phyloP scores from a whole-genome alignment of 441 rosid genomes.

The Pelargonium citronellum region DNA sequence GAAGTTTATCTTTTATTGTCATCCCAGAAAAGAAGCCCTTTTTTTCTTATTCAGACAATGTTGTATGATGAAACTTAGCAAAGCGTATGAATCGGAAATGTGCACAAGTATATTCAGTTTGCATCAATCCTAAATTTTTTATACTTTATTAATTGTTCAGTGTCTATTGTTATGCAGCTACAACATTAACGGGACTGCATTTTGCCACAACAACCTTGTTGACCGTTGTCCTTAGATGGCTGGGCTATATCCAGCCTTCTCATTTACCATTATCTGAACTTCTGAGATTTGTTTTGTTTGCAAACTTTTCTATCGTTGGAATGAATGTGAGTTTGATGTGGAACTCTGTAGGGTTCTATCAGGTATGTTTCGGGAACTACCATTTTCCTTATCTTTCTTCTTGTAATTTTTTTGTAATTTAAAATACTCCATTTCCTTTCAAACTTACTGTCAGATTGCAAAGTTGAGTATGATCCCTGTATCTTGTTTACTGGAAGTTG shows the following conservation, averaged over 20 bases:
- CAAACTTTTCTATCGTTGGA: conserved; percentile 71
- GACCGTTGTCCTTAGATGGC: conserved; percentile 52
- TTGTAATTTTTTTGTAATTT: conserved; percentile 12
- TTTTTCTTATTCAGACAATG: background rate
- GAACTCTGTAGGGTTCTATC: conserved; percentile 77
- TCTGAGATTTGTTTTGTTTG: conserved; percentile 52
- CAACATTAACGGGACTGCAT: conserved; percentile 69
- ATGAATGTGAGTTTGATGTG: conserved; percentile 76
- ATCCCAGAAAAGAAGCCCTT: background rate
- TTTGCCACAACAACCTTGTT: conserved; percentile 55
- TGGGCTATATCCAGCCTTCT: conserved; percentile 65
- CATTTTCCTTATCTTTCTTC: background rate
- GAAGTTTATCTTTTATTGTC: background rate
- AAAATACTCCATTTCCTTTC: conserved; percentile 12
- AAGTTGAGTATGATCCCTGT: conserved; percentile 78
- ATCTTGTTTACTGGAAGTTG: conserved; percentile 64
- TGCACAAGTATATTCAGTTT: background rate
- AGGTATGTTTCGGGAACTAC: conserved; percentile 33
- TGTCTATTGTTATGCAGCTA: conserved; percentile 38
- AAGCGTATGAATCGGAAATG: background rate
- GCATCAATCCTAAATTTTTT: background rate
- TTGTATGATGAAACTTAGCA: background rate
- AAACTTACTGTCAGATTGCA: conserved; percentile 44
- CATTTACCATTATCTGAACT: conserved; percentile 62
- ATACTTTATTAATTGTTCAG: background rate